Percentiles rank a stretch among this genome's conserved stretches.
These are phyloP conservation scores for Rhytidiadelphus loreus DNA, from an alignment of 225 moss, liverwort and hornwort species.

Conservation along the genomic window DNA sequence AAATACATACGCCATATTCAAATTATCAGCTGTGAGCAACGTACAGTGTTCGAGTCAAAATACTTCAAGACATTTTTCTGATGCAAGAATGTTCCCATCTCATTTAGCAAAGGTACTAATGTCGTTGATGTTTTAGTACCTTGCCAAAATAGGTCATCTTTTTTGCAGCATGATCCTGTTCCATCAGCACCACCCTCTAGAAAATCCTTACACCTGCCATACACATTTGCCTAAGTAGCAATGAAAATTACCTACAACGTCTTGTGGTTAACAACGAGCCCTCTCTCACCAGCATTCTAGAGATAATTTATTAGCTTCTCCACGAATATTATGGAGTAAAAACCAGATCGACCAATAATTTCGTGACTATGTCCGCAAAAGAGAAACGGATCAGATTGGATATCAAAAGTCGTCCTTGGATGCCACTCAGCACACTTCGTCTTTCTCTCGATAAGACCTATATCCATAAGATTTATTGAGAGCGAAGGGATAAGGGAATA, in stretches of 20 bases:
- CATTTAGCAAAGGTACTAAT: background rate
- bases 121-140: conserved; percentile 17
- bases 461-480: background rate
- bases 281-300: background rate
- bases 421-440: background rate
- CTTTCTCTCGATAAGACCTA: background rate
- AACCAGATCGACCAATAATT: background rate
- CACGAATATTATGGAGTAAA: background rate
- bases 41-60: background rate
- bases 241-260: background rate
- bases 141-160: conserved; percentile 70
- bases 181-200: conserved; percentile 66
- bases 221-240: background rate
- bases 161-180: conserved; percentile 80
- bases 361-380: background rate
- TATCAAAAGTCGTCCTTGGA: background rate
- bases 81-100: background rate
- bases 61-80: background rate
- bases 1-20: background rate
- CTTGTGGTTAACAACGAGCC: background rate
- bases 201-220: conserved; percentile 81
- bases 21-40: background rate
- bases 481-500: conserved; percentile 3
- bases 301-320: background rate
- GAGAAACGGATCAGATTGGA: background rate